These are phyloP conservation scores for Ceratobasidium sp. DNA, from an alignment of 1,284 basidiomycete species.

Conservation along the genomic window DNA sequence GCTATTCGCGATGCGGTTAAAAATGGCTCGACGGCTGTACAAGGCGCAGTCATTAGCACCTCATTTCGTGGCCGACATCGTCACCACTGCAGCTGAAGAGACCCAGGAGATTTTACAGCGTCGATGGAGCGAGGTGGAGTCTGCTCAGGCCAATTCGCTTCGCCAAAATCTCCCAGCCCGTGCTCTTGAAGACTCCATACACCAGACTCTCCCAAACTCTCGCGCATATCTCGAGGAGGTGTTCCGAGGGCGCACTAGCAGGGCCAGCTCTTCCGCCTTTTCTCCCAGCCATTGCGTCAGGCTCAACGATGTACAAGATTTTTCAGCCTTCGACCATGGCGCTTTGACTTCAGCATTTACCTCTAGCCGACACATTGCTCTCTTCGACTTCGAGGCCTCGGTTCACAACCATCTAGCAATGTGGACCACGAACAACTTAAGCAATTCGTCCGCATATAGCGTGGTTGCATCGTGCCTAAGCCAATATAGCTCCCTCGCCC, in stretches of 20 bases:
- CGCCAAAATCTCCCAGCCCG: not conserved
- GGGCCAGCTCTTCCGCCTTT: not conserved
- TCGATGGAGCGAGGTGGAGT: slow-evolving; percentile 54
- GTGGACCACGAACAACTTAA: slow-evolving; percentile 10
- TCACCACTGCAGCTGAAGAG: slow-evolving; percentile 47
- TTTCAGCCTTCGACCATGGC: not conserved
- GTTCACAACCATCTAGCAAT: not conserved
- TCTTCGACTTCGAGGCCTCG: slow-evolving; percentile 1
- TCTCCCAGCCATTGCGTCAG: not conserved
- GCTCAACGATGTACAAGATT: not conserved
- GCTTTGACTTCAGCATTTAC: not conserved
- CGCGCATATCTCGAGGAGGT: slow-evolving; percentile 51
- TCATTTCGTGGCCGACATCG: slow-evolving; percentile 50
- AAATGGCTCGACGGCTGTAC: slow-evolving; percentile 58
- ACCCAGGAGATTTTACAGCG: slow-evolving; percentile 34
- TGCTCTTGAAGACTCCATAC: not conserved
- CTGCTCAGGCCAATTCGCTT: not conserved
- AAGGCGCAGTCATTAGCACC: slow-evolving; percentile 56
- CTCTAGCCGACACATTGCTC: not conserved
- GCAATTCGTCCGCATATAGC: not conserved
- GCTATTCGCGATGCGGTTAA: slow-evolving; percentile 57
- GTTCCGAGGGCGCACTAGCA: not conserved
- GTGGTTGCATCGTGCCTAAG: slow-evolving; percentile 13
- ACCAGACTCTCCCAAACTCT: slow-evolving; percentile 45
- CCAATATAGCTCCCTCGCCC: not conserved